A percentile compares a stretch with the other conserved stretches of the same genome.
Conservation (phyloP, 192 early-diverging fungal species). For the Backusella parvicylindrica region DNA sequence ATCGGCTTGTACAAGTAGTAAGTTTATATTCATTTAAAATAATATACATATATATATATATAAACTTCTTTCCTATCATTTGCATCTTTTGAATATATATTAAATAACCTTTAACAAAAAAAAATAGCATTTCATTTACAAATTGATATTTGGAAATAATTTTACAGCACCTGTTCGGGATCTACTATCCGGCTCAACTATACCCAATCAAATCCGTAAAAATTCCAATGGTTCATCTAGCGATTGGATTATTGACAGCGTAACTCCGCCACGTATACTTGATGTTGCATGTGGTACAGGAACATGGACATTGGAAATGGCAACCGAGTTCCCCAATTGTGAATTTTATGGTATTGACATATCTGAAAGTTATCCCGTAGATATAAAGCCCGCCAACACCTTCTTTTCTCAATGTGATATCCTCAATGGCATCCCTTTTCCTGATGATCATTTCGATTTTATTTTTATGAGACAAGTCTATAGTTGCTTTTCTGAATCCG, state of each 20-base stretch:
- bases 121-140: background rate
- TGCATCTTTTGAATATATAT: too few relatives aligned
- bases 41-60: background rate
- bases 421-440: background rate
- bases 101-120: too few relatives aligned
- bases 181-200: background rate
- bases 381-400: conserved; percentile 23
- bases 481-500: conserved; percentile 10
- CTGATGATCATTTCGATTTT: conserved; percentile 24
- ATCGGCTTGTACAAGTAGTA: conserved; percentile 27
- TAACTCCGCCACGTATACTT: background rate
- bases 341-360: conserved; percentile 34
- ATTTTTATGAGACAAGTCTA: conserved; percentile 25
- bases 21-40: background rate
- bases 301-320: conserved; percentile 38
- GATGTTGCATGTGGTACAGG: conserved; percentile 11
- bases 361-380: conserved; percentile 22
- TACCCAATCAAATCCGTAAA: background rate
- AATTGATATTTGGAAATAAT: conserved; percentile 16
- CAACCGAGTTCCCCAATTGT: conserved; percentile 28
- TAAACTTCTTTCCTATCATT: background rate
- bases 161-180: conserved; percentile 24
- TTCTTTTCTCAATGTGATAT: conserved; percentile 20
- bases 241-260: background rate
- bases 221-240: background rate